Evolutionary conservation across 164 flowering plant species (phyloP), one percentile per base, ranked within the genome.

Genomic region (Annona squamosa): DNA sequence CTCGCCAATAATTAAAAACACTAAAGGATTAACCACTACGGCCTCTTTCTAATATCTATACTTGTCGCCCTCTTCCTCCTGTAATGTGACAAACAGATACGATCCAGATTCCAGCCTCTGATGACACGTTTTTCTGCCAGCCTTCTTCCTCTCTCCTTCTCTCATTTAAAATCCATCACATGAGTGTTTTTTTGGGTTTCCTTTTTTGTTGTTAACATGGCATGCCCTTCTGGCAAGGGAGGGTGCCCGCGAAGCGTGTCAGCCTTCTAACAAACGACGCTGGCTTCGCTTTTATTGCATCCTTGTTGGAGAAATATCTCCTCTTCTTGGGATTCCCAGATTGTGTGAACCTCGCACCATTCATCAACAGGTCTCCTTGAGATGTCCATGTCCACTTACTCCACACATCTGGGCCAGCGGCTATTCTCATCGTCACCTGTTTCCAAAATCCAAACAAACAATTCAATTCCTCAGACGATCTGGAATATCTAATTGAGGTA

Each of bases 351-450:
- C 78, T 85, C 26, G 98, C 94, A 37, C 96, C 97, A 65, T 91
- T 94, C 77, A 79, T 68, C 85, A 88, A 69, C 43, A 89, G 75
- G 76, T 93, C 95, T 26, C 83, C 86, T 68, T 87, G 80, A 56
- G 98, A 91, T 74, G 83, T 86, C 96, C 98, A 94, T 26, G 77
- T 82, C 95, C 97, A 91, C 0, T 71, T 5, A 75, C 73, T 87
- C 97, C 95, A 93, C 65, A 47, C 93, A 7, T 73, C 70, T 65
- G 84, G 80, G 0, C 81, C 42, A 56, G 87, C 80, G 56, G 79
- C 81, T 44, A 87, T 87, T 76, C 90, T 87, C 73, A 88, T 83
- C 0, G 95, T 93, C 77, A 88, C 86, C 89, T 86, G 46, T 16
- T 9, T 9, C 59, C 37, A 26, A 26, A 26, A 26, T 26, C 37